Conservation (phyloP, 352 stramenopile species). For the Phytopythium boreale region DNA sequence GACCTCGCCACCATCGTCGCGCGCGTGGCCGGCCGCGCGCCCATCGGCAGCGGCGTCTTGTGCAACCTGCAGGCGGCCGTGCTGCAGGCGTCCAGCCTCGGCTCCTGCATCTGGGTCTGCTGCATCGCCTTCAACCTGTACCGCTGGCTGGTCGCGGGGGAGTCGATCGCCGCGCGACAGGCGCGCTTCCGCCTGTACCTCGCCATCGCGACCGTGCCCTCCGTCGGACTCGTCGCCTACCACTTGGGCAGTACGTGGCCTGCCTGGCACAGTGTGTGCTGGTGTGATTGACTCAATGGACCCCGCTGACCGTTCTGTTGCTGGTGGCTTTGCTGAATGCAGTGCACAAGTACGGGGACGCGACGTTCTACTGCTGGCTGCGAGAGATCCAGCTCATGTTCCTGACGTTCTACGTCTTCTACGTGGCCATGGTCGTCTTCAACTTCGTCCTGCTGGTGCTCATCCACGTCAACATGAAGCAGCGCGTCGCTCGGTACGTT, state of each 20-base stretch:
- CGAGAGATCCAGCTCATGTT: conserved; percentile 62
- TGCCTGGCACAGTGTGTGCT: neutral
- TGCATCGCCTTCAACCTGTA: conserved; percentile 84
- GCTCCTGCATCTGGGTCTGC: conserved; percentile 66
- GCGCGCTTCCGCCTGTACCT: conserved; percentile 57
- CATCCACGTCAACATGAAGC: conserved; percentile 65
- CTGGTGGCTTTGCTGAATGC: neutral
- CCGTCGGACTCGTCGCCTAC: conserved; percentile 47
- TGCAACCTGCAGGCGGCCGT: conserved; percentile 56
- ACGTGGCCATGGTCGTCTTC: conserved; percentile 62
- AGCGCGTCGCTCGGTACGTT: conserved; percentile 44
- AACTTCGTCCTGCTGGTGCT: conserved; percentile 65
- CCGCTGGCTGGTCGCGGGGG: conserved; percentile 70
- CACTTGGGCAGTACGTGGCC: conserved; percentile 40
- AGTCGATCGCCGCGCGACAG: conserved; percentile 65
- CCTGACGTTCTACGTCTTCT: conserved; percentile 76
- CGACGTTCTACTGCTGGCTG: conserved; percentile 85
- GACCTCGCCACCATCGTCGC: conserved; percentile 52
- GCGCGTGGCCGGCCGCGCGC: conserved; percentile 49
- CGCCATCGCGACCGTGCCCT: conserved; percentile 45
- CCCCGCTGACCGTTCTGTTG: neutral
- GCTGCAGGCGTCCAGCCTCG: conserved; percentile 53
- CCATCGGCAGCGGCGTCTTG: conserved; percentile 35
- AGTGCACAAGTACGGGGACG: conserved; percentile 67
- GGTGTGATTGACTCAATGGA: neutral